Conservation (phyloP, 2,329 filamentous ascomycete genomes). For the Nothopassalora personata region DNA sequence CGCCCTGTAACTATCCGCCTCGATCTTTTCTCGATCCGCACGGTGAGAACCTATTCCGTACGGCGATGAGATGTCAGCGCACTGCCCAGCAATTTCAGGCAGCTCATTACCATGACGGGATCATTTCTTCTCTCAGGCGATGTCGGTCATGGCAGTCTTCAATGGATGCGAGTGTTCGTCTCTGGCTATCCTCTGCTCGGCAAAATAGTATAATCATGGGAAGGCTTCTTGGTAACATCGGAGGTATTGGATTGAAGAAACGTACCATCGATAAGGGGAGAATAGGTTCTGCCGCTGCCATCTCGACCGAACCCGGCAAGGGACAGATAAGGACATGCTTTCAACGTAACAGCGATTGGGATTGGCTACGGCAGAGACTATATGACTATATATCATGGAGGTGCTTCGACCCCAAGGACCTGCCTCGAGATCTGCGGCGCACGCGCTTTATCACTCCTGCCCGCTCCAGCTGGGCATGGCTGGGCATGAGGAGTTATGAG, state of each 20-base stretch:
- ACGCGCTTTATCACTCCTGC: too few relatives aligned
- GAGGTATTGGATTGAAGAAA: not conserved
- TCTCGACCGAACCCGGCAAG: not conserved
- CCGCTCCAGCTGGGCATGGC: not conserved
- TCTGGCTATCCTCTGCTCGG: constrained; percentile 4
- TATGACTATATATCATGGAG: too few relatives aligned
- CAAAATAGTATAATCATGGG: constrained; percentile 10
- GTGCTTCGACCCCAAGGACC: too few relatives aligned
- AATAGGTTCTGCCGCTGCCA: too few relatives aligned
- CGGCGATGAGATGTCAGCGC: not conserved
- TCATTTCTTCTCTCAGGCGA: constrained; percentile 5
- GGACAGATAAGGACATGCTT: too few relatives aligned
- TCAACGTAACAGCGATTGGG: too few relatives aligned
- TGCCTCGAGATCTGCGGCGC: too few relatives aligned
- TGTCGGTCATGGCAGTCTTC: constrained; percentile 7
- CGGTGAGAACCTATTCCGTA: too few relatives aligned
- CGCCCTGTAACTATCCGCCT: too few relatives aligned
- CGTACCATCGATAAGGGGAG: not conserved
- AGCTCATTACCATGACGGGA: not conserved
- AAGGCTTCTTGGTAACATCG: not conserved
- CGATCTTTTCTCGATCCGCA: too few relatives aligned
- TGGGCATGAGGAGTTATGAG: not conserved
- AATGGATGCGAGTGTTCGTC: not conserved
- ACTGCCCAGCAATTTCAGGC: not conserved
- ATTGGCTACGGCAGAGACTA: too few relatives aligned